These are phyloP conservation scores for Stereum hirsutum DNA, from an alignment of 1,284 basidiomycete genomes.

Conservation along the genomic window DNA sequence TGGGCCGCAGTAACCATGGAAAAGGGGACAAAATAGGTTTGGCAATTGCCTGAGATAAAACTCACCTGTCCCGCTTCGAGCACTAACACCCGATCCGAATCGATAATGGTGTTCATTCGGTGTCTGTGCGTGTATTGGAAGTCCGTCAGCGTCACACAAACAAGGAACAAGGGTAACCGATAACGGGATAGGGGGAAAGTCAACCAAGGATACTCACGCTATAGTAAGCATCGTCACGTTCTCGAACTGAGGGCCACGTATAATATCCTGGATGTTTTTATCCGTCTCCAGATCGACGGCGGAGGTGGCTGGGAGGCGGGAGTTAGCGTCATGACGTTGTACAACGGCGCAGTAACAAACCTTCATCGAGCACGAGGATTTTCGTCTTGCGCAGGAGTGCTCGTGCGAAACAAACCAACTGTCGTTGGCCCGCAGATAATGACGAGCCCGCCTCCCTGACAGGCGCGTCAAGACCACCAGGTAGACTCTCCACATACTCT, in stretches of 20 bases:
- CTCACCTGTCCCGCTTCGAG: conserved; percentile 68
- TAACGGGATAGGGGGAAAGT: not conserved
- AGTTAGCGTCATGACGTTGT: not conserved
- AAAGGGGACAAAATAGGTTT: no score
- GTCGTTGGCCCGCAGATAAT: conserved; percentile 78
- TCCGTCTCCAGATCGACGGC: conserved; percentile 91
- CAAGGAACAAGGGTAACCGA: not conserved
- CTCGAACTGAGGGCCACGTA: conserved; percentile 60
- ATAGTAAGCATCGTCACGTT: conserved; percentile 80
- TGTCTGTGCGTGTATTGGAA: conserved; percentile 52
- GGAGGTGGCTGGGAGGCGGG: conserved; percentile 46
- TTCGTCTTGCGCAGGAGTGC: conserved; percentile 74
- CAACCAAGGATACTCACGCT: conserved; percentile 38
- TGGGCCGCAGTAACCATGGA: no score
- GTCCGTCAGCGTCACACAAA: conserved; percentile 2
- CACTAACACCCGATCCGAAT: conserved; percentile 79
- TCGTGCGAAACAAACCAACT: conserved; percentile 77
- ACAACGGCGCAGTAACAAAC: conserved; percentile 22
- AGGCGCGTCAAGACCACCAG: conserved; percentile 67
- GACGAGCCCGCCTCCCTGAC: conserved; percentile 80
- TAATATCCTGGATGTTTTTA: conserved; percentile 75
- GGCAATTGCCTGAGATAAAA: no score
- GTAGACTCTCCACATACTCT: conserved; percentile 63
- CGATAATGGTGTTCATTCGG: conserved; percentile 85
- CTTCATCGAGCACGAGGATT: conserved; percentile 88